Evolutionary conservation across 1,284 basidiomycete genomes (phyloP).

Genomic region (Butyriboletus appendiculatus): DNA sequence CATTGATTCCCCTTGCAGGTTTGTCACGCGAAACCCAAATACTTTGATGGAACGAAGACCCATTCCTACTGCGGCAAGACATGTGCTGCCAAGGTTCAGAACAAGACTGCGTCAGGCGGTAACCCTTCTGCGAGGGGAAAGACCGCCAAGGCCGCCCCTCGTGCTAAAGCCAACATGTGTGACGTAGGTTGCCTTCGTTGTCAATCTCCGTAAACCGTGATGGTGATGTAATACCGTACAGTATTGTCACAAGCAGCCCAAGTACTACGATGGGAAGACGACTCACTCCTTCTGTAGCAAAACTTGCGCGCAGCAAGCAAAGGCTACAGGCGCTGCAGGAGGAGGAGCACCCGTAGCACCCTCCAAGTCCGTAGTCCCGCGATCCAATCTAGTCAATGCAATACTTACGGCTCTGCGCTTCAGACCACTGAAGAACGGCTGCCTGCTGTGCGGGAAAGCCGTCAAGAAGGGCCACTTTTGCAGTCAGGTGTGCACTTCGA

Average conservation of each 20-base stretch:
- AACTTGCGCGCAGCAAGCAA: slow-evolving; percentile 53
- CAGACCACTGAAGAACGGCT: slow-evolving; percentile 50
- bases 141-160: slow-evolving; percentile 22
- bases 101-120: slow-evolving; percentile 15
- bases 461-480: slow-evolving; percentile 65
- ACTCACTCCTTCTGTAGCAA: slow-evolving; percentile 59
- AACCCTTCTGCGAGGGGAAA: slow-evolving; percentile 24
- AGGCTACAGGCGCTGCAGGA: slow-evolving; percentile 32
- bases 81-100: slow-evolving; percentile 36
- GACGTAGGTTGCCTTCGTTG: slow-evolving; percentile 27
- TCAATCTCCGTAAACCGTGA: background rate
- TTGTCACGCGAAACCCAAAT: slow-evolving; percentile 55
- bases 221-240: slow-evolving; percentile 18
- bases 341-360: slow-evolving; percentile 22
- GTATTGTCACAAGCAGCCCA: slow-evolving; percentile 53
- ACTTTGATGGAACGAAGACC: slow-evolving; percentile 39
- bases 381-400: slow-evolving; percentile 36
- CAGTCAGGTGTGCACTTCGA: slow-evolving; percentile 49
- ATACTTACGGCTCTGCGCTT: slow-evolving; percentile 52
- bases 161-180: slow-evolving; percentile 31
- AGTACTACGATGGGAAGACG: slow-evolving; percentile 51
- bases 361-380: slow-evolving; percentile 34
- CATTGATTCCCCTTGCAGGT: slow-evolving; percentile 25
- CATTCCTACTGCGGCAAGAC: slow-evolving; percentile 41
- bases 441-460: slow-evolving; percentile 55